phyloP scores from a whole-genome alignment of 176 grass and related monocot genomes.

The Triticum timopheevii region DNA sequence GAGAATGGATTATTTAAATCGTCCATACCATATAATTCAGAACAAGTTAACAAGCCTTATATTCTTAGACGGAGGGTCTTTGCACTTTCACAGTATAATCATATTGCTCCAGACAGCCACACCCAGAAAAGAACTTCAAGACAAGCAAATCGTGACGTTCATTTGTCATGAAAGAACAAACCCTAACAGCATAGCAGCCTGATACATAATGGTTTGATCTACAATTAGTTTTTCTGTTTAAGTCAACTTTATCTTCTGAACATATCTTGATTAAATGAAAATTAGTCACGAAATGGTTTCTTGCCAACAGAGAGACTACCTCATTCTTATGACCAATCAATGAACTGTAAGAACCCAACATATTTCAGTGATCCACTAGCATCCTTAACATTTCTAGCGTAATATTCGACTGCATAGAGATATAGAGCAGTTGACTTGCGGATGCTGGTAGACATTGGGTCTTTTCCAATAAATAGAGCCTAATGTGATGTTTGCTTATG shows the following conservation, averaged over 20 bases:
- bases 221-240: not conserved
- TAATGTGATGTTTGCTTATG: not conserved
- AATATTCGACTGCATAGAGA: not conserved
- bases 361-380: conserved; percentile 1
- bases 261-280: not conserved
- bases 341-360: not conserved
- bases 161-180: not conserved
- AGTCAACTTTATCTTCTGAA: conserved; percentile 1
- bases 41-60: too few relatives aligned
- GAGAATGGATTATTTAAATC: too few relatives aligned
- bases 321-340: not conserved
- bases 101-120: not conserved
- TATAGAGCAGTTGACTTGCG: not conserved
- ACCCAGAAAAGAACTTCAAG: not conserved
- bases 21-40: too few relatives aligned
- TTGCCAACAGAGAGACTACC: not conserved
- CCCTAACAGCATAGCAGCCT: not conserved
- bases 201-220: not conserved
- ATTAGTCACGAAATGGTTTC: not conserved
- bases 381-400: not conserved
- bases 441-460: not conserved
- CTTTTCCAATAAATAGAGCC: conserved; percentile 8
- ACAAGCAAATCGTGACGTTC: not conserved
- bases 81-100: not conserved
- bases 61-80: not conserved